Conservation (phyloP, 2,329 filamentous ascomycete genomes). For the Clonostachys byssicola region DNA sequence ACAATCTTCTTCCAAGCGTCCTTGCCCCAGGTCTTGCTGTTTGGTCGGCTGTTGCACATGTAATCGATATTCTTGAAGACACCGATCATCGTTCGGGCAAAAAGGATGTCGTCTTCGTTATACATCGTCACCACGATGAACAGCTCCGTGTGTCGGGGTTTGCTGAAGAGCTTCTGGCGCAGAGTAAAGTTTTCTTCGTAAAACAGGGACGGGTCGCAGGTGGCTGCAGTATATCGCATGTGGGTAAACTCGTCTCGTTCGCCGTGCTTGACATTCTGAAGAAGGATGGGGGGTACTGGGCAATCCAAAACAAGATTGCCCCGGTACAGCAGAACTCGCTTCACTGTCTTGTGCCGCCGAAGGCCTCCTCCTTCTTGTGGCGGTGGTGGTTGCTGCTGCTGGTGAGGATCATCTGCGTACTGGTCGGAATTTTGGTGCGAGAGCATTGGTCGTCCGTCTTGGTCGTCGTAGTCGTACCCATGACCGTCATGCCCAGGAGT, state of each 20-base stretch:
- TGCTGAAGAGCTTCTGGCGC: constrained; percentile 87
- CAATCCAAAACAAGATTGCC: constrained; percentile 97
- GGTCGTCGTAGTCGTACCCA: constrained; percentile 62
- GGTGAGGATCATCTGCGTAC: constrained; percentile 38
- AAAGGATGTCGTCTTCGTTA: constrained; percentile 95
- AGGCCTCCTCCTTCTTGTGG: constrained; percentile 37
- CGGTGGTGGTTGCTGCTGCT: constrained; percentile 22
- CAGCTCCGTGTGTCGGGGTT: constrained; percentile 86
- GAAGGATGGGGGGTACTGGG: constrained; percentile 81
- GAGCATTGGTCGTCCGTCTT: constrained; percentile 72
- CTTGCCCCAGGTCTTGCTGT: constrained; percentile 97
- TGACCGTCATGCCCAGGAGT: constrained; percentile 53
- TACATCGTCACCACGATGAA: constrained; percentile 99
- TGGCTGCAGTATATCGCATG: constrained; percentile 92
- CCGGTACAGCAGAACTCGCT: constrained; percentile 94
- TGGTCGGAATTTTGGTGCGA: constrained; percentile 49
- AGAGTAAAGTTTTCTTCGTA: constrained; percentile 87
- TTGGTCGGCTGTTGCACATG: constrained; percentile 82
- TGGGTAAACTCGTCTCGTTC: constrained; percentile 90
- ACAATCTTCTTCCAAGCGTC: constrained; percentile 99
- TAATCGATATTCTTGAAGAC: constrained; percentile 99
- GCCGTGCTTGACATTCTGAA: constrained; percentile 85
- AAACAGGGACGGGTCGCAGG: constrained; percentile 87
- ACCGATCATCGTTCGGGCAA: constrained; percentile 91
- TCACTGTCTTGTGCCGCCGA: constrained; percentile 95